These are phyloP conservation scores for Pythium myriotylum DNA, from an alignment of 352 stramenopile genomes.

Conservation along the genomic window DNA sequence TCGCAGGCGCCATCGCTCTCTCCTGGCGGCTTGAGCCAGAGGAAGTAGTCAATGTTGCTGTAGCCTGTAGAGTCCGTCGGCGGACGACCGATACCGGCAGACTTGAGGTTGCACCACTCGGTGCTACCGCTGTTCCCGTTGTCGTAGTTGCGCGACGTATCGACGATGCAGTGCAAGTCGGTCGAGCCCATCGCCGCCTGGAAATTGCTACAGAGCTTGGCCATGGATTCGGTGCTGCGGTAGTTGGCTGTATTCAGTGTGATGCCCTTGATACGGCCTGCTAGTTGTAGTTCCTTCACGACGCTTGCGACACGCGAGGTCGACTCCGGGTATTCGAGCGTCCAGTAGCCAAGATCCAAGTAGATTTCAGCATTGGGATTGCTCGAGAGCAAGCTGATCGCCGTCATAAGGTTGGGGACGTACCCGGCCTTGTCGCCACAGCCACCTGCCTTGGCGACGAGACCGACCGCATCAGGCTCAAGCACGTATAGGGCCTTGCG, in stretches of 20 bases:
- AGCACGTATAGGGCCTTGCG: slow-evolving; percentile 75
- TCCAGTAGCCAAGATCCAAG: slow-evolving; percentile 70
- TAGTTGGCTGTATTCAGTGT: slow-evolving; percentile 77
- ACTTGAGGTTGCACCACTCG: slow-evolving; percentile 77
- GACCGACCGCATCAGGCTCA: slow-evolving; percentile 66
- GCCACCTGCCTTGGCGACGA: slow-evolving; percentile 43
- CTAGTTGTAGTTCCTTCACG: slow-evolving; percentile 36
- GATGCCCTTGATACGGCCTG: slow-evolving; percentile 40
- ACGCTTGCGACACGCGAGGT: slow-evolving; percentile 29
- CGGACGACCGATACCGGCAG: slow-evolving; percentile 55
- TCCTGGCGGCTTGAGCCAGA: slow-evolving; percentile 70
- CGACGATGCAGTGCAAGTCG: slow-evolving; percentile 51
- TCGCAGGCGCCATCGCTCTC: slow-evolving; percentile 69
- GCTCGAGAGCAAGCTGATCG: slow-evolving; percentile 43
- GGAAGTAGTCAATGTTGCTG: slow-evolving; percentile 61
- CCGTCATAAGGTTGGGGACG: slow-evolving; percentile 53
- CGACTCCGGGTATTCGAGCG: slow-evolving; percentile 31
- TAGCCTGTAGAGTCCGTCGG: slow-evolving; percentile 53
- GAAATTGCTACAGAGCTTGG: slow-evolving; percentile 48
- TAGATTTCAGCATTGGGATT: slow-evolving; percentile 77
- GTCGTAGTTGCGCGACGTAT: slow-evolving; percentile 65
- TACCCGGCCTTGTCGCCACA: slow-evolving; percentile 42
- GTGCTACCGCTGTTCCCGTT: slow-evolving; percentile 12
- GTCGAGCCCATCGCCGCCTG: slow-evolving; percentile 38
- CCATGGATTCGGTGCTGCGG: slow-evolving; percentile 38